Evolutionary conservation across 2,329 filamentous ascomycete species (phyloP), one percentile per base, ranked within the genome.

Genomic region (Penicillium sp.): DNA sequence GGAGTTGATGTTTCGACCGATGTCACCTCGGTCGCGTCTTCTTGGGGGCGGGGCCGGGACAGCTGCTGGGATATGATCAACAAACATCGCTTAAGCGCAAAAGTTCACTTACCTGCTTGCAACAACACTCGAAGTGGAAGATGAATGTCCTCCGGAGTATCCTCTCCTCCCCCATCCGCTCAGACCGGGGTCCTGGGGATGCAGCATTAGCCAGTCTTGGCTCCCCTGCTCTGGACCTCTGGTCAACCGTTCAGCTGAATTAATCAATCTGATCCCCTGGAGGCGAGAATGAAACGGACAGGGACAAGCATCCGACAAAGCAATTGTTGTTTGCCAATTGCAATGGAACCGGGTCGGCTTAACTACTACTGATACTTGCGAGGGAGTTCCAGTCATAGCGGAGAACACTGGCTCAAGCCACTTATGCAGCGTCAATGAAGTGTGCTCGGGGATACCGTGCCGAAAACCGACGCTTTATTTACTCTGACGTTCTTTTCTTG

Each of bases 61-160:
- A 48, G 44, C 56, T 31, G 56, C 47, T 35, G 23, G 30, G 55
- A 31, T 57, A 50, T 29, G 55, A 57, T 57, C 56, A 52, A 35
- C 47, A 52, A 49, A 52, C 35, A 52, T 46, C 35, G 5, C 11
- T 41, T 11, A 41, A 41, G 35, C 13, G 35, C 35, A 41, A 13
- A 15, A 13, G 35, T 13, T 15, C 11, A 5, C 35, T 41, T 41
- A 41, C 35, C 35, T 41, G 35, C 35, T 41, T 41, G 35, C 5
- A 41, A 13, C 9, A 15, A 41, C 15, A 15, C 35, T 41, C 13
- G 11, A 15, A 9, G 35, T 17, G 3, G 21, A 29, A 29, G 11
- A 50, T 26, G 46, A n/a, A 48, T 29, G 9, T 31, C 5, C 46
- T 23, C 46, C 6, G n/a, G 46, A 50, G 35, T 41, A 11, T 41